phyloP scores from a whole-genome alignment of 768 basidiomycete genomes.

The Strobilomyces confusus region DNA sequence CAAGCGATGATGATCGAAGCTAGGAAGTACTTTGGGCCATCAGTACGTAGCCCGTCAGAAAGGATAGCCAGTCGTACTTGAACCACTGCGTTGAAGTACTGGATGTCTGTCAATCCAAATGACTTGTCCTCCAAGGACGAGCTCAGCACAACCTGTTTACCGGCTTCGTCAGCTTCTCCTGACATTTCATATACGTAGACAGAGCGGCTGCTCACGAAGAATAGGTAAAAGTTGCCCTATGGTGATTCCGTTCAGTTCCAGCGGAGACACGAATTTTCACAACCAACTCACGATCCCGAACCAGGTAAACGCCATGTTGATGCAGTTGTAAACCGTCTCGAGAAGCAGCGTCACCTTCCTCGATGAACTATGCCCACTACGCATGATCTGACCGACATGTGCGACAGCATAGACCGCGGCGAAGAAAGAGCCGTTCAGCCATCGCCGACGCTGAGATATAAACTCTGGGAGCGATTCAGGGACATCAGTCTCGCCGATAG shows the following conservation, averaged over 20 bases:
- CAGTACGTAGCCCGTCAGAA: not conserved
- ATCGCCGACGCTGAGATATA: constrained; percentile 86
- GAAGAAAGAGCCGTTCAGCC: constrained; percentile 92
- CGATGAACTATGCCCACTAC: constrained; percentile 57
- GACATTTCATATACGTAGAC: not conserved
- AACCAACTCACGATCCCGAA: constrained; percentile 70
- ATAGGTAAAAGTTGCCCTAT: constrained; percentile 92
- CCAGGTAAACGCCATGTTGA: constrained; percentile 90
- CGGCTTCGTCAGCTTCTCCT: not conserved
- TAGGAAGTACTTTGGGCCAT: constrained; percentile 62
- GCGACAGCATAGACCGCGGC: constrained; percentile 92
- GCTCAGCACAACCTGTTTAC: constrained; percentile 72
- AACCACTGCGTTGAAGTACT: constrained; percentile 67
- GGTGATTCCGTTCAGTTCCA: not conserved
- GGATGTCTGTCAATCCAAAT: constrained; percentile 61
- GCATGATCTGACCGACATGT: constrained; percentile 45
- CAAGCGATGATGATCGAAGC: constrained; percentile 81
- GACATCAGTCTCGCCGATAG: constrained; percentile 91
- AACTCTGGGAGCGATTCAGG: constrained; percentile 92
- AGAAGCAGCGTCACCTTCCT: constrained; percentile 72
- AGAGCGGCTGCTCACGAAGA: constrained; percentile 62
- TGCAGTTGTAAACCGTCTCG: constrained; percentile 83
- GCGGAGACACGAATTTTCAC: not conserved
- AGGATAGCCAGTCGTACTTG: constrained; percentile 46
- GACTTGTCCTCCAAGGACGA: constrained; percentile 77